Evolutionary conservation across 2,329 filamentous ascomycete genomes (phyloP).

Genomic region (Colletotrichum brevisporum): DNA sequence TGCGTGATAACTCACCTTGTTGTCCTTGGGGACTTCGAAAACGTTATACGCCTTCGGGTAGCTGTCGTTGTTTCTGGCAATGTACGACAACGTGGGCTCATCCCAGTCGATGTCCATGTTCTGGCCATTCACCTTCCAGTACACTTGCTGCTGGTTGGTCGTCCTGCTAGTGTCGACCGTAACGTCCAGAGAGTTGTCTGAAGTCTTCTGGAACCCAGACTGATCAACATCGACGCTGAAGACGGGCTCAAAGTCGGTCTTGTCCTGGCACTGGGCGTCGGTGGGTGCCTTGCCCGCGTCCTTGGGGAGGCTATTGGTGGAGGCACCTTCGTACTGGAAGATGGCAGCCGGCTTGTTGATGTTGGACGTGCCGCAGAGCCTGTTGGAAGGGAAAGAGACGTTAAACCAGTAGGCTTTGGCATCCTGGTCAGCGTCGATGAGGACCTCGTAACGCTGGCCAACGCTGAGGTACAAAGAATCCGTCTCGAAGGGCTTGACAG

Average conservation of each 20-base stretch:
- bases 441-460: conserved; percentile 62
- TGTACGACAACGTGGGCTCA: conserved; percentile 53
- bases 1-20: conserved; percentile 17
- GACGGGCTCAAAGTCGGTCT: conserved; percentile 45
- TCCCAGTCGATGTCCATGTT: conserved; percentile 57
- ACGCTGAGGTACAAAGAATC: conserved; percentile 74
- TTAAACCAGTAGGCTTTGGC: conserved; percentile 52
- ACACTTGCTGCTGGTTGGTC: conserved; percentile 42
- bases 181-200: conserved; percentile 45
- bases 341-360: conserved; percentile 54
- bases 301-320: conserved; percentile 47
- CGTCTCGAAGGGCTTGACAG: conserved; percentile 73
- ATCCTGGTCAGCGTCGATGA: conserved; percentile 52
- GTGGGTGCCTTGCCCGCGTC: conserved; percentile 46
- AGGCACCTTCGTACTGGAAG: conserved; percentile 54
- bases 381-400: conserved; percentile 49
- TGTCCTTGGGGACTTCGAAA: conserved; percentile 29
- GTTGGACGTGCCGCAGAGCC: conserved; percentile 51
- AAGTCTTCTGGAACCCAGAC: conserved; percentile 45
- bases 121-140: conserved; percentile 53
- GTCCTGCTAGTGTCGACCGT: conserved; percentile 42
- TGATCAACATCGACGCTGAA: conserved; percentile 46
- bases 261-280: conserved; percentile 44
- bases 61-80: conserved; percentile 26
- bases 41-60: conserved; percentile 34